These are phyloP conservation scores for Clonostachys solani DNA, from an alignment of 2,329 filamentous ascomycete species.

Conservation along the genomic window DNA sequence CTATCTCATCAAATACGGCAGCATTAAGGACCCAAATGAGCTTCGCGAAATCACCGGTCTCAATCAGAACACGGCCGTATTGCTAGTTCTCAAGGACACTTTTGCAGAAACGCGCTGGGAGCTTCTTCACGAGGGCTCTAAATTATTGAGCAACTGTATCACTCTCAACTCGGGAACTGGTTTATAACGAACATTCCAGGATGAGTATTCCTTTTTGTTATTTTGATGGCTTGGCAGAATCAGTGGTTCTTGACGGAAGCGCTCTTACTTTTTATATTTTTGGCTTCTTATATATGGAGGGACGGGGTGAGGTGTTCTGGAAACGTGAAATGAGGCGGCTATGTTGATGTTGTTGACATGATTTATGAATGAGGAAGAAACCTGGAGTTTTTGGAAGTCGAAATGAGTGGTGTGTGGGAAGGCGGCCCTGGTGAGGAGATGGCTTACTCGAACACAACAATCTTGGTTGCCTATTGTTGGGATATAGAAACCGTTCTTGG, in stretches of 20 bases:
- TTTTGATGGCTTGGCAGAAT: conserved; percentile 3
- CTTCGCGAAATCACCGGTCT: conserved; percentile 69
- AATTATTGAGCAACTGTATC: conserved; percentile 77
- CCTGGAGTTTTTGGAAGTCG: no score
- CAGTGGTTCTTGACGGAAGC: no score
- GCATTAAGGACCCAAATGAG: conserved; percentile 70
- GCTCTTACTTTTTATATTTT: conserved; percentile 9
- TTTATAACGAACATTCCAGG: conserved; percentile 11
- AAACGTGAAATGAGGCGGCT: background rate
- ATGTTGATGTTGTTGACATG: no score
- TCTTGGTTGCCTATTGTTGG: no score
- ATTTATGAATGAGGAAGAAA: no score
- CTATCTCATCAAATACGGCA: conserved; percentile 71
- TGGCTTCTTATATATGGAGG: background rate
- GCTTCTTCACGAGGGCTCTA: conserved; percentile 81
- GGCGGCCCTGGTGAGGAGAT: no score
- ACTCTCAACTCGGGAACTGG: conserved; percentile 23
- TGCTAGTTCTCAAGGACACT: conserved; percentile 76
- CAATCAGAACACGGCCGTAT: conserved; percentile 76
- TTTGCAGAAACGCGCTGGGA: conserved; percentile 88
- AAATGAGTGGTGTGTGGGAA: no score
- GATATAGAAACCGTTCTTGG: no score
- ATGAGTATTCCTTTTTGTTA: conserved; percentile 3
- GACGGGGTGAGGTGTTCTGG: background rate
- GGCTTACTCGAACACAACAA: no score